These are phyloP conservation scores for Penicillium rolfsii DNA, from an alignment of 2,329 filamentous ascomycete genomes.

Conservation along the genomic window DNA sequence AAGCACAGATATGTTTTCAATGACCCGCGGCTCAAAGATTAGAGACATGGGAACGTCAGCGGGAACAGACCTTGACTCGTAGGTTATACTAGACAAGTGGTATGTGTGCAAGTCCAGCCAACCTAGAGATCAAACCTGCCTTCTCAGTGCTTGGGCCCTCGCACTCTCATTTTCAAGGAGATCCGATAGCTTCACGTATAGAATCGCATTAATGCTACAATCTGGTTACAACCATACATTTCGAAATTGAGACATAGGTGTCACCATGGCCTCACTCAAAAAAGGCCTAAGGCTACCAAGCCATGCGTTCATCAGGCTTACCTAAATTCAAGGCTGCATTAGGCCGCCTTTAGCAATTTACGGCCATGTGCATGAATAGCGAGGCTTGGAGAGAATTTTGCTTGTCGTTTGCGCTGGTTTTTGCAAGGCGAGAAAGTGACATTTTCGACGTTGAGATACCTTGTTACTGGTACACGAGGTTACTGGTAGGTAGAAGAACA, in stretches of 20 bases:
- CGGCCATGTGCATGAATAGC: conserved; percentile 62
- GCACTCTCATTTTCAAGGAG: background rate
- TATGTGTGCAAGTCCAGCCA: background rate
- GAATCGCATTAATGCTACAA: conserved; percentile 15
- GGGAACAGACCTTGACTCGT: conserved; percentile 44
- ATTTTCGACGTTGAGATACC: conserved; percentile 22
- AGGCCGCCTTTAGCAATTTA: conserved; percentile 58
- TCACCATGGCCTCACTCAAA: conserved; percentile 58
- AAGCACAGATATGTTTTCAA: conserved; percentile 49
- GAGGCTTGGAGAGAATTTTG: conserved; percentile 54
- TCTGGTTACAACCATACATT: conserved; percentile 55
- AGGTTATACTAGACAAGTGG: conserved; percentile 48
- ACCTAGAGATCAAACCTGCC: background rate
- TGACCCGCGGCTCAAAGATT: conserved; percentile 50
- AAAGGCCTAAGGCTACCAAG: conserved; percentile 34
- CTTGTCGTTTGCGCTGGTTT: conserved; percentile 43
- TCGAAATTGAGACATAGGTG: conserved; percentile 59
- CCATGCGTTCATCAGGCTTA: conserved; percentile 50
- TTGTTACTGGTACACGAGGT: conserved; percentile 44
- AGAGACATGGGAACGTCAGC: conserved; percentile 49
- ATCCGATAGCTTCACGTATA: background rate
- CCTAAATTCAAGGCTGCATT: conserved; percentile 49
- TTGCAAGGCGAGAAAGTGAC: background rate
- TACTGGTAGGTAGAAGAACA: conserved; percentile 56
- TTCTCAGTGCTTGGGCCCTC: background rate